phyloP scores from a whole-genome alignment of 768 basidiomycete species.

The Agrocybe chaxingu region DNA sequence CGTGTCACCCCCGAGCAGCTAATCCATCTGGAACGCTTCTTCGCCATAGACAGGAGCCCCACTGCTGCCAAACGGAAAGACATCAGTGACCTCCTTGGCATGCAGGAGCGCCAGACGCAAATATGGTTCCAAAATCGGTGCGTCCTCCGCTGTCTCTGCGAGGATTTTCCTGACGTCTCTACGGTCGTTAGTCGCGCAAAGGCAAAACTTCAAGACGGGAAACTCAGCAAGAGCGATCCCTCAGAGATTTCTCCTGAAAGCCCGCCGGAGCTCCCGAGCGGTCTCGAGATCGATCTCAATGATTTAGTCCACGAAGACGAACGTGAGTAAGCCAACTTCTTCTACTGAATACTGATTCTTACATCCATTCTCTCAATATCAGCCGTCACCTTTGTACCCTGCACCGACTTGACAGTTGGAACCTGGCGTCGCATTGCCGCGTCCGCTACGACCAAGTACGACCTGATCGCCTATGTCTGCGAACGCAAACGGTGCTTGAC shows the following conservation, averaged over 20 bases:
- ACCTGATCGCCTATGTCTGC: conserved; percentile 75
- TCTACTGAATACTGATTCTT: neutral
- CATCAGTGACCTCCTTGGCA: conserved; percentile 70
- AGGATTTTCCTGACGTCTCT: conserved; percentile 5
- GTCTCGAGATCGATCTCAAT: conserved; percentile 58
- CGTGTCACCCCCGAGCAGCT: conserved; percentile 81
- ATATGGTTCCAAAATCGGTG: conserved; percentile 90
- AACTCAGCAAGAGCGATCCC: conserved; percentile 29
- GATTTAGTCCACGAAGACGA: conserved; percentile 72
- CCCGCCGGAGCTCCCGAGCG: conserved; percentile 49
- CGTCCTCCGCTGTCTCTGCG: conserved; percentile 7
- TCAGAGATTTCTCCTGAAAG: conserved; percentile 40
- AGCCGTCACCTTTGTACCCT: conserved; percentile 78
- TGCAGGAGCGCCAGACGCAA: conserved; percentile 86
- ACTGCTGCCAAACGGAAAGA: conserved; percentile 69
- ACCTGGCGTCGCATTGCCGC: conserved; percentile 75
- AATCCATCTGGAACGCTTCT: conserved; percentile 69
- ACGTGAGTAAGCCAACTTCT: conserved; percentile 44
- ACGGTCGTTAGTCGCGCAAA: conserved; percentile 63
- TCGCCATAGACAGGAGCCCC: conserved; percentile 66
- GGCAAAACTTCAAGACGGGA: conserved; percentile 68
- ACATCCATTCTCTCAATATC: neutral
- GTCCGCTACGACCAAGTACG: conserved; percentile 43
- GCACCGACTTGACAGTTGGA: conserved; percentile 71
- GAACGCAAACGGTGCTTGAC: conserved; percentile 62